Base-by-base conservation (phyloP, 139 green algal species). In the Chlorella sorokiniana region DNA sequence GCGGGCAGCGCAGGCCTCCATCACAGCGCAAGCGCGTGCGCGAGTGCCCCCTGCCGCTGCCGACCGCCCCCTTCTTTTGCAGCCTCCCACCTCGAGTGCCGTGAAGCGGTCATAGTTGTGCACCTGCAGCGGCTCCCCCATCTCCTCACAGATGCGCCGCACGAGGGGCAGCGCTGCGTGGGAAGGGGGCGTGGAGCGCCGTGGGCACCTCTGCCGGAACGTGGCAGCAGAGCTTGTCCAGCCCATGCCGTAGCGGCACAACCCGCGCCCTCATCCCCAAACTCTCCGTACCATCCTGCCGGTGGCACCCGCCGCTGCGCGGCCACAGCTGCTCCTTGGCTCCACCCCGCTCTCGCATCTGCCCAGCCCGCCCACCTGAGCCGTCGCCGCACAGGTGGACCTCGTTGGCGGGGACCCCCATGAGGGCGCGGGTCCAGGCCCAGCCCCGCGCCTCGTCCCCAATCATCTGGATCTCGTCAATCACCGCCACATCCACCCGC, bases 381-480 rank as follows among this genome's bases (percentile, higher is more conserved):
- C 88, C 86, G 84, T 99, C 95, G 3, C 97, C 97, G 71, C 96
- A 99, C 45, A 99, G 80, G 86, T 99, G 97, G 35, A 99, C 86
- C 81, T 97, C 92, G 23, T 88, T 86, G 31, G 95, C 94, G 6
- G 92, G 86, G 56, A 98, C 35, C 0, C 95, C 95, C 80, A 95
- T 90, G 56, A 99, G 81, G 0, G 96, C 96, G 0, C 95, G 85
- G 2, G 96, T 99, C 95, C 95, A 99, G 4, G 94, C 97, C 90
- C 92, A 99, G 20, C 97, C 97, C 1, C 97, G 85, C 20, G 27
- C 48, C 37, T 92, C 79, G 79, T 99, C 95, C 9, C 90, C 93
- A 59, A 99, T 91, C 86, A 99, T 90, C 89, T 96, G 90, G 41
- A 99, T 96, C 82, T 99, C 96, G 75, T 99, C 96, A 38, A 99